Evolutionary conservation across 2,329 filamentous ascomycete genomes (phyloP).

Genomic region (Immersiporthe knoxdaviesiana): DNA sequence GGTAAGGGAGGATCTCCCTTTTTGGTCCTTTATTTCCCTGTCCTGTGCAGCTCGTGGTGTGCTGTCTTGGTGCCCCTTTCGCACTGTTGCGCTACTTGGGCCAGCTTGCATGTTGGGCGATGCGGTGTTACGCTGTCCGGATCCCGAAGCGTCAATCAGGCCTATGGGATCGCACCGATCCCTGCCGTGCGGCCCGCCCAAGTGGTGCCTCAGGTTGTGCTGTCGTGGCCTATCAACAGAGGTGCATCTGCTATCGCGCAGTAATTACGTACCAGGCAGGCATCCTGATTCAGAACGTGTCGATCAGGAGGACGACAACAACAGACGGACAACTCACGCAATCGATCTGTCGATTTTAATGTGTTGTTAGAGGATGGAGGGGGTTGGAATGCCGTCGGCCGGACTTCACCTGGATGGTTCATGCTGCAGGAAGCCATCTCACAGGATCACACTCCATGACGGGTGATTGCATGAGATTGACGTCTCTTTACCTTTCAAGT

Average conservation of each 20-base stretch:
- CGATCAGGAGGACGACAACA: constrained; percentile 1
- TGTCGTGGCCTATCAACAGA: constrained; percentile 4
- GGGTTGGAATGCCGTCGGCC: background rate
- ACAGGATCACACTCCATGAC: background rate
- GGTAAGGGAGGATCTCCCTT: constrained; percentile 58
- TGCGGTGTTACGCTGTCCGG: constrained; percentile 21
- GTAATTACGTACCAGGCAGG: constrained; percentile 13
- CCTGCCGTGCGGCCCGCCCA: constrained; percentile 11
- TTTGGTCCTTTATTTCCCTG: constrained; percentile 13
- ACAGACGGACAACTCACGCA: background rate
- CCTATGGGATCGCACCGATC: constrained; percentile 25
- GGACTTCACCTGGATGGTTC: background rate
- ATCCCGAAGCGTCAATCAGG: constrained; percentile 20
- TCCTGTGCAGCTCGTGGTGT: constrained; percentile 29
- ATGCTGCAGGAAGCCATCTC: background rate
- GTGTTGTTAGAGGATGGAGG: no score
- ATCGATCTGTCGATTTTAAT: background rate
- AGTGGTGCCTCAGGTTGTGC: constrained; percentile 6
- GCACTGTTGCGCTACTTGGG: constrained; percentile 20
- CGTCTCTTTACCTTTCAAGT: background rate
- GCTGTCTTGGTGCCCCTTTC: constrained; percentile 26
- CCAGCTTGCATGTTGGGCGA: constrained; percentile 27
- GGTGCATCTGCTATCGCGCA: constrained; percentile 18
- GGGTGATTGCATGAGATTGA: background rate
- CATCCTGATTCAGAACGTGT: constrained; percentile 16